These are phyloP conservation scores for Hordeum pubiflorum DNA, from an alignment of 202 grass and related monocot genomes.

Conservation along the genomic window DNA sequence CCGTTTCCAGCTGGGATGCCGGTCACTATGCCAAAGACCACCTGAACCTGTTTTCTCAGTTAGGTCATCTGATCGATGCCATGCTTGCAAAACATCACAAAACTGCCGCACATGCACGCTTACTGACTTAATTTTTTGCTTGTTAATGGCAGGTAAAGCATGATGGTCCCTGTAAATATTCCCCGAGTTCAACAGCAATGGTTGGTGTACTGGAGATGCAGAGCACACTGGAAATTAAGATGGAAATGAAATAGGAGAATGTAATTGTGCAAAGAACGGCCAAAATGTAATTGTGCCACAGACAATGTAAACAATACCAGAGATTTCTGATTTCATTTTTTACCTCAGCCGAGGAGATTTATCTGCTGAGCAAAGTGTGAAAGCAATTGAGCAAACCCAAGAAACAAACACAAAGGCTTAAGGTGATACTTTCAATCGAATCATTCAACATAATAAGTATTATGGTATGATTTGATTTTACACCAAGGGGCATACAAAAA, in stretches of 20 bases:
- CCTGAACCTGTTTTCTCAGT: slow-evolving; percentile 12
- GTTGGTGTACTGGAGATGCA: neutral
- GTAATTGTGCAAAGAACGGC: neutral
- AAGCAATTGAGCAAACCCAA: neutral
- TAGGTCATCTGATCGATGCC: neutral
- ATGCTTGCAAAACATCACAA: neutral
- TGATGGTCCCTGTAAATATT: neutral
- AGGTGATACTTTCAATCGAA: neutral
- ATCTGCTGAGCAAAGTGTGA: neutral
- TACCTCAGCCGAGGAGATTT: neutral
- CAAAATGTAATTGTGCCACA: neutral
- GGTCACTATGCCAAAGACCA: neutral
- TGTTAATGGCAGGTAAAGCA: neutral
- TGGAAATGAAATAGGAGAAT: neutral
- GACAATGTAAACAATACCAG: neutral
- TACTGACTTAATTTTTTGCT: neutral
- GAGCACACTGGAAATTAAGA: neutral
- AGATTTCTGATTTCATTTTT: neutral
- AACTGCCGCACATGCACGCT: neutral
- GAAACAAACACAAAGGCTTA: neutral
- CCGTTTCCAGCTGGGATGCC: neutral
- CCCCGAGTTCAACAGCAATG: neutral
- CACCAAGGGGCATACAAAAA: neutral
- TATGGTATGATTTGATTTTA: neutral
- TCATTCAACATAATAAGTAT: neutral